Conservation (phyloP, 1,284 basidiomycete species). For the Phylloboletellus chloephorus region DNA sequence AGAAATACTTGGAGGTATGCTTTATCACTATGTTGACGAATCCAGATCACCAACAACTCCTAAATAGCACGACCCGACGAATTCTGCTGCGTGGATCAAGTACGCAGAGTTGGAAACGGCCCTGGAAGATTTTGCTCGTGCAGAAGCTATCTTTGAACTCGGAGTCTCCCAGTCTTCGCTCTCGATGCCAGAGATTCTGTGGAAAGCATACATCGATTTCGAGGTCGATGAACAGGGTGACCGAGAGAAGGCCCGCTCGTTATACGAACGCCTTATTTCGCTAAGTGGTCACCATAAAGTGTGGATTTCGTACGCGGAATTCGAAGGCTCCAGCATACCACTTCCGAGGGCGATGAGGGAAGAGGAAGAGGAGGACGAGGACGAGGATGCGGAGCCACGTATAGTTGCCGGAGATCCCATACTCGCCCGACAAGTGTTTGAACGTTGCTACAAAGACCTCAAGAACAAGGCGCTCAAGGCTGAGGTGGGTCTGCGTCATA, state of each 20-base stretch:
- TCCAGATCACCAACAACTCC: constrained; percentile 5
- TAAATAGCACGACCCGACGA: constrained; percentile 76
- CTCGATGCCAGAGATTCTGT: constrained; percentile 97
- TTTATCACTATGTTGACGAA: neutral
- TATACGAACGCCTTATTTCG: constrained; percentile 87
- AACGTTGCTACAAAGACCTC: constrained; percentile 82
- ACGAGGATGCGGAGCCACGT: constrained; percentile 56
- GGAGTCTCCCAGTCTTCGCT: constrained; percentile 87
- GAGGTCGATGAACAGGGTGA: constrained; percentile 89
- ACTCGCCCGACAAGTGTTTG: constrained; percentile 73
- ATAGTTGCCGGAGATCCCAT: constrained; percentile 66
- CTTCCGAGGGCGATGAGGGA: constrained; percentile 63
- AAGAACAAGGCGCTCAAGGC: constrained; percentile 78
- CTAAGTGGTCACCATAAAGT: constrained; percentile 94
- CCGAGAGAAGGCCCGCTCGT: constrained; percentile 73
- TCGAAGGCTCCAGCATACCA: constrained; percentile 68
- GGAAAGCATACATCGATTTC: constrained; percentile 97
- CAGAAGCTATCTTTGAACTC: constrained; percentile 93
- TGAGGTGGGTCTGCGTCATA: constrained; percentile 53
- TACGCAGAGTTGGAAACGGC: constrained; percentile 94
- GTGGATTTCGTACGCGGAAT: constrained; percentile 77
- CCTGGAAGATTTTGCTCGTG: constrained; percentile 87
- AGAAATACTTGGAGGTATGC: constrained; percentile 87
- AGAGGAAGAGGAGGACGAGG: constrained; percentile 71
- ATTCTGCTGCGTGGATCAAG: constrained; percentile 93